Percentiles rank a stretch among this genome's conserved stretches.
Conservation (phyloP, 805 yeast genomes). For the Candida caryicola region DNA sequence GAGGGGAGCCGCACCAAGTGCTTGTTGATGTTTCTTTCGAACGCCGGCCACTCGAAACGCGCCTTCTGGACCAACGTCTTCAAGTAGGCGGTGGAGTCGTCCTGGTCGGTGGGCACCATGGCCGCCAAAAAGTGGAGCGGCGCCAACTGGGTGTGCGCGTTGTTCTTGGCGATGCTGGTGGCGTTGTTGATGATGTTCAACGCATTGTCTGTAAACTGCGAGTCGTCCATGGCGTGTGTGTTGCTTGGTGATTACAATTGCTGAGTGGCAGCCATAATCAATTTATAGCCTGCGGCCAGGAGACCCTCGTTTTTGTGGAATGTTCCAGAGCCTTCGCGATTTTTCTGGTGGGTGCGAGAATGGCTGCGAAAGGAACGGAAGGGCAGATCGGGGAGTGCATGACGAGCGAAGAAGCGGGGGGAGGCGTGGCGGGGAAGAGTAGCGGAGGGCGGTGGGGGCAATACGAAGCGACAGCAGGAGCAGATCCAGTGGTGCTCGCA, state of each 20-base stretch:
- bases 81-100: constrained; percentile 51
- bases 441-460: no score
- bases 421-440: no score
- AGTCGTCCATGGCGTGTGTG: constrained; percentile 45
- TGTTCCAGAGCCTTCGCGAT: constrained; percentile 4
- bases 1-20: constrained; percentile 81
- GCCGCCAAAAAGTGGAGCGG: constrained; percentile 95
- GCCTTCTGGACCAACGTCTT: constrained; percentile 83
- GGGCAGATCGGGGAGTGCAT: no score
- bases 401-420: no score
- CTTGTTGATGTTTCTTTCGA: constrained; percentile 78
- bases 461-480: no score
- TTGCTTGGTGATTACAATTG: constrained; percentile 1
- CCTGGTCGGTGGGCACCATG: constrained; percentile 63
- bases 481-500: no score
- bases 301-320: constrained; percentile 1
- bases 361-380: neutral
- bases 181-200: constrained; percentile 77
- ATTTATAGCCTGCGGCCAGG: constrained; percentile 12
- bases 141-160: constrained; percentile 73
- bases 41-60: constrained; percentile 78
- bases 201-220: constrained; percentile 94
- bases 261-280: constrained; percentile 25
- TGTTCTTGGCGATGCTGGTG: constrained; percentile 76
- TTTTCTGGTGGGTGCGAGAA: neutral